Evolutionary conservation across 116 monocot genomes (phyloP), one percentile per base, ranked within the genome.

Genomic region (Posidonia oceanica): DNA sequence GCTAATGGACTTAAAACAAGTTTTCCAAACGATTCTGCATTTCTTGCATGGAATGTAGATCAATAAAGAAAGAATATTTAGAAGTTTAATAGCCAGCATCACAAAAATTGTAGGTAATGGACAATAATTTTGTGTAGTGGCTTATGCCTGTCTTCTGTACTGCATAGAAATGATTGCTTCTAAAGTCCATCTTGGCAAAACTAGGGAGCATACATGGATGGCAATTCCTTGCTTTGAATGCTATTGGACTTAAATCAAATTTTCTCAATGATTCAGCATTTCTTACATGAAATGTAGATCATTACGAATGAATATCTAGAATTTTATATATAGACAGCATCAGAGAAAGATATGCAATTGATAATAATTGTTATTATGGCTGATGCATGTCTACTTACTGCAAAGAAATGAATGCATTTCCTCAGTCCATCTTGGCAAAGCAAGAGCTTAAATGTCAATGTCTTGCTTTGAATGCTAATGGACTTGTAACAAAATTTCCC

Each of bases 361-460:
- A 4, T 44, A 13, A 14, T 44, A 4, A 12, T 44, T 29, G 0
- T 29, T 29, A 1, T 6, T 44, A 44, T 44, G 8, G 44, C 3
- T 44, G 8, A 44, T 44, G 7, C 29, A 29, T 44, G 44, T 44
- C 7, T 44, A 44, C 44, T 8, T 6, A 44, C 44, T 44, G 44
- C 29, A 29, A 44, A 8, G 8, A 44, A 44, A 44, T 44, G 44
- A 44, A 60, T 11, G 29, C 29, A 60, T 36, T 60, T 60, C 11
- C 0, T 21, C 14, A 71, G 82, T 71, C 71, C 67, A 74, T 78
- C 75, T 82, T 82, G 74, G 62, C 71, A 74, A 73, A 71, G 67
- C 63, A 7, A 52, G 54, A 61, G 48, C 5, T 48, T 48, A 48
- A 48, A 48, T 29, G 1, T 15, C 5, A 51, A 12, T 67, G 67